Base-by-base conservation (phyloP, 2,329 filamentous ascomycete species). In the Curvularia spicifera region DNA sequence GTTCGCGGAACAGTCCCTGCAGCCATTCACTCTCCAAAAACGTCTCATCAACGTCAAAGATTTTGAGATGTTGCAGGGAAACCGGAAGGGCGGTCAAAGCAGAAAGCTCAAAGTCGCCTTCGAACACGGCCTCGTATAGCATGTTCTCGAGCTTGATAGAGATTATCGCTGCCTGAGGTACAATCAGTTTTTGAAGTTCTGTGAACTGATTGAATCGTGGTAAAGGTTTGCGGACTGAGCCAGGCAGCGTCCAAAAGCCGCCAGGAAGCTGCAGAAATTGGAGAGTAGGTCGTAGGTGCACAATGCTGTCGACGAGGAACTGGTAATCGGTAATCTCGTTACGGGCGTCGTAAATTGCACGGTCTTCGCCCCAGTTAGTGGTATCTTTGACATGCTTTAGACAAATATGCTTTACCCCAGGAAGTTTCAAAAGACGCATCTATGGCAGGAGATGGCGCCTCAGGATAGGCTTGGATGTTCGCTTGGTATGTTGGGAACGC, bases 311-410 rank as follows among this genome's bases (percentile, higher is more conserved):
- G 0, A 65, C 57, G 0, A 65, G 43, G 31, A 48, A 50, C 18
- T 65, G 64, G 44, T 63, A 65, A 20, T 66, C 59, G 8, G 64
- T 65, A n/a, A 55, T 45, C 22, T 57, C 48, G n/a, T 59, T 66
- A 5, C 61, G 60, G 4, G 63, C 61, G 24, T 64, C 52, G 33
- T 66, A 66, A 28, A 66, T 29, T 3, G 46, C 37, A 33, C 57
- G 50, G 39, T 66, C 61, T 59, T 52, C 45, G n/a, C 39, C 22
- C 1, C 26, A 2, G 31, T 47, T 39, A 29, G 45, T 24, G 24
- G n/a, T 26, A 6, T 31, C 13, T 10, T 10, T 12, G 5, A 4
- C 10, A 6, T 31, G 24, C 20, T 15, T 8, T 3, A 35, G 8
- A 7, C 15, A 24, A 7, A 31, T 5, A 22, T 12, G 24, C 5